Conservation (phyloP, 176 grass and related monocot species). For the Miscanthus lutarioriparius region DNA sequence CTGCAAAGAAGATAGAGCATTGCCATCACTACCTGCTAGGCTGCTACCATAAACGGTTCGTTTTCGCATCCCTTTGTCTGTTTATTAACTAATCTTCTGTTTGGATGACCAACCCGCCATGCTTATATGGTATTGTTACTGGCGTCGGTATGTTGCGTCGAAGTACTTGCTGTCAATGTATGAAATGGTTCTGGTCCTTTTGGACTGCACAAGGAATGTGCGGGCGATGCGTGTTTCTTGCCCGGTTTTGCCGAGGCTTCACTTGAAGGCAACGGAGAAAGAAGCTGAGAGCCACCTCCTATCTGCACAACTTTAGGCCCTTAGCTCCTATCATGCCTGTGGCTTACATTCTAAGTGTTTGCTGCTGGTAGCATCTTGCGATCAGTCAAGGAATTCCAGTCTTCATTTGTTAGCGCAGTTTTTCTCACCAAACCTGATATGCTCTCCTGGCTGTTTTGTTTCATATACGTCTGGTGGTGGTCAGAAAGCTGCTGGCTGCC, state of each 20-base stretch:
- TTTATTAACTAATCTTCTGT: background rate
- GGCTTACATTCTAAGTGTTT: conserved; percentile 36
- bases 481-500: conserved; percentile 1
- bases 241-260: conserved; percentile 28
- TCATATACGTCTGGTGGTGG: conserved; percentile 15
- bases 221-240: background rate
- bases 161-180: background rate
- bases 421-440: conserved; percentile 38
- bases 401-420: background rate
- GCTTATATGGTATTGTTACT: background rate
- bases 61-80: background rate
- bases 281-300: conserved; percentile 31
- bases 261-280: conserved; percentile 33
- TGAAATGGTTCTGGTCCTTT: background rate
- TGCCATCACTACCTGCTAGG: conserved; percentile 26
- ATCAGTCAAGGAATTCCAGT: conserved; percentile 11
- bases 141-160: background rate
- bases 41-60: background rate
- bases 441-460: conserved; percentile 10
- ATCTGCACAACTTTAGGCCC: conserved; percentile 35
- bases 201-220: background rate
- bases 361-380: conserved; percentile 20
- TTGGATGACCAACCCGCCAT: background rate
- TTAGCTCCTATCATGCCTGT: conserved; percentile 25
- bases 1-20: background rate